Evolutionary conservation across 495 filamentous ascomycete species (phyloP).

Genomic region (Entonaema liquescens): DNA sequence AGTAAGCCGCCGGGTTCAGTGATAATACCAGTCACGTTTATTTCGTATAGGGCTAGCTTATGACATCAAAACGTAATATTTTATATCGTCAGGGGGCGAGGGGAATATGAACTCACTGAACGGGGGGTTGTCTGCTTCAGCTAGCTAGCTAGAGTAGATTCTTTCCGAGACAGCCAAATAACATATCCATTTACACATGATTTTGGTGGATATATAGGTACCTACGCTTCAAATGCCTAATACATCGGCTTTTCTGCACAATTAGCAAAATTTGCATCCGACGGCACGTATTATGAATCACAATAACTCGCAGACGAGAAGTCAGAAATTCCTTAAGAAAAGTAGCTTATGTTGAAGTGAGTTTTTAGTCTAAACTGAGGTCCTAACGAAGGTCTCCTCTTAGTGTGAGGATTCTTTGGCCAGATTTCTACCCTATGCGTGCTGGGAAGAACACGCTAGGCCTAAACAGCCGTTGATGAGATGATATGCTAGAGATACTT

Average conservation of each 20-base stretch:
- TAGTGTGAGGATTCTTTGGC: background rate
- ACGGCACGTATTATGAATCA: background rate
- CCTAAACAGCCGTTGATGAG: background rate
- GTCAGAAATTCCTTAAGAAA: background rate
- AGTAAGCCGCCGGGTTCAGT: too few species aligned
- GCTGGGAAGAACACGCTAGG: background rate
- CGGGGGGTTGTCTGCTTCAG: background rate
- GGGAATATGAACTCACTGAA: background rate
- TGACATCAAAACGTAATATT: background rate
- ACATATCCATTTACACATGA: too few species aligned
- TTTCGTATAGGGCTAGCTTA: background rate
- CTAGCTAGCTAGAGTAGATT: background rate
- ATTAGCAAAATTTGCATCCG: background rate
- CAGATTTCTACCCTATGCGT: background rate
- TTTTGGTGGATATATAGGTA: too few species aligned
- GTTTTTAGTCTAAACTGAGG: conserved; percentile 5
- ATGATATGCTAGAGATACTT: background rate
- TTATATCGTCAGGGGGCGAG: background rate
- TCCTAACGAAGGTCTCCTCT: conserved; percentile 27
- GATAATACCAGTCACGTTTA: too few species aligned
- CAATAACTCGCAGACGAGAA: background rate
- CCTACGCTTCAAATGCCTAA: too few species aligned
- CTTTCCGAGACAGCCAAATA: background rate
- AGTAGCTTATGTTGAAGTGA: conserved; percentile 1
- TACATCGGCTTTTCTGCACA: too few species aligned